A percentile compares a stretch with the other conserved stretches of the same genome.
Conservation (phyloP, 2,329 filamentous ascomycete genomes). For the Ophiostoma quercus region DNA sequence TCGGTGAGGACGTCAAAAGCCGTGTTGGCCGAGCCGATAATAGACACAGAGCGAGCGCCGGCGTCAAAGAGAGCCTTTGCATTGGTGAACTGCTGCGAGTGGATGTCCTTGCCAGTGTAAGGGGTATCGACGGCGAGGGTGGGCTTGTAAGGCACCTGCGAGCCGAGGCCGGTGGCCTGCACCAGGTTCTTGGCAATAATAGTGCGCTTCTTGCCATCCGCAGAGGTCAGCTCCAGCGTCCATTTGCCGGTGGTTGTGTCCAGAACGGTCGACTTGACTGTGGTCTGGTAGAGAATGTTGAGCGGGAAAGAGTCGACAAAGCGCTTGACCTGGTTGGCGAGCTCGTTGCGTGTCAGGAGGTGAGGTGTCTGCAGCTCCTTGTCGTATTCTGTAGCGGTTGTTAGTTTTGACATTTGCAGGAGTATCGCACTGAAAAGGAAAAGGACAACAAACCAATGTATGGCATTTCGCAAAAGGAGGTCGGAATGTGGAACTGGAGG, state of each 20-base stretch:
- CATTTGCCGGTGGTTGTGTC: not conserved
- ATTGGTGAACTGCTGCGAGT: not conserved
- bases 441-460: not conserved
- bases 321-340: not conserved
- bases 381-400: not conserved
- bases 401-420: not conserved
- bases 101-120: not conserved
- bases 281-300: not conserved
- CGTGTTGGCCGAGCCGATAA: not conserved
- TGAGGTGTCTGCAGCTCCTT: not conserved
- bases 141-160: not conserved
- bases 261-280: not conserved
- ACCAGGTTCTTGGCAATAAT: not conserved
- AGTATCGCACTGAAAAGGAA: not conserved
- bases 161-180: conserved; percentile 7
- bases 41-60: not conserved
- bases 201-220: not conserved
- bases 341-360: conserved; percentile 1
- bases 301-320: conserved; percentile 1
- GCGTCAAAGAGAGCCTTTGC: not conserved
- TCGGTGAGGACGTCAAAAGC: conserved; percentile 1
- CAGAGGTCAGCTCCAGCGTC: not conserved
- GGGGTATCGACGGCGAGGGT: not conserved
- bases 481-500: conserved; percentile 10
- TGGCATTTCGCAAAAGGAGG: not conserved